A percentile compares a stretch with the other conserved stretches of the same genome.
These are phyloP conservation scores for Monilinia polystroma DNA, from an alignment of 2,329 filamentous ascomycete species.

Conservation along the genomic window DNA sequence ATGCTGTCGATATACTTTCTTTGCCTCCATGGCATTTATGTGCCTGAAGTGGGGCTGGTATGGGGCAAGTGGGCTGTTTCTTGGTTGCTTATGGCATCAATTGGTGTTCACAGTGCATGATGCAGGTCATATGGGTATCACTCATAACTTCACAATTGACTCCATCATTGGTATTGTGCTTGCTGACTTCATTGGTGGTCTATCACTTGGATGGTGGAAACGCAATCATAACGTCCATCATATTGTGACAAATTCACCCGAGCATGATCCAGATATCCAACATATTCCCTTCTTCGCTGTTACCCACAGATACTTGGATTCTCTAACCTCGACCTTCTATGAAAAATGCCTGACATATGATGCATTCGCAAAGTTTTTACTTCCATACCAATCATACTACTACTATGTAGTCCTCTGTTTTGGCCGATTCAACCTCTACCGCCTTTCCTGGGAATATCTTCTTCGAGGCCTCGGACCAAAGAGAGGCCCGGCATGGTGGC, in stretches of 20 bases:
- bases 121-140: slow-evolving; percentile 96
- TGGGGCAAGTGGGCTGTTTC: slow-evolving; percentile 65
- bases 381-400: slow-evolving; percentile 74
- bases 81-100: slow-evolving; percentile 91
- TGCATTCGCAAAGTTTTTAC: slow-evolving; percentile 64
- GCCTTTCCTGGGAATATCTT: slow-evolving; percentile 76
- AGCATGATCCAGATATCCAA: slow-evolving; percentile 94
- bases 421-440: slow-evolving; percentile 84
- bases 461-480: slow-evolving; percentile 67
- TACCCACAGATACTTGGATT: slow-evolving; percentile 75
- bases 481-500: slow-evolving; percentile 79
- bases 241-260: slow-evolving; percentile 90
- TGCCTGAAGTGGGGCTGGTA: slow-evolving; percentile 67
- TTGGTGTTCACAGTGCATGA: slow-evolving; percentile 93
- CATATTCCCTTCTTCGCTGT: slow-evolving; percentile 88
- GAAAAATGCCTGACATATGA: slow-evolving; percentile 78
- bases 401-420: slow-evolving; percentile 82
- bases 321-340: slow-evolving; percentile 78
- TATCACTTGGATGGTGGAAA: slow-evolving; percentile 98
- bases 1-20: slow-evolving; percentile 64
- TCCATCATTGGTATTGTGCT: slow-evolving; percentile 85
- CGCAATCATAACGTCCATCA: slow-evolving; percentile 94
- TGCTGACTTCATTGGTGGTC: slow-evolving; percentile 82
- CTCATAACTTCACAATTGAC: slow-evolving; percentile 82
- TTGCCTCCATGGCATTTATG: slow-evolving; percentile 62